These are phyloP conservation scores for Volvariella volvacea DNA, from an alignment of 1,284 basidiomycete species.

Conservation along the genomic window DNA sequence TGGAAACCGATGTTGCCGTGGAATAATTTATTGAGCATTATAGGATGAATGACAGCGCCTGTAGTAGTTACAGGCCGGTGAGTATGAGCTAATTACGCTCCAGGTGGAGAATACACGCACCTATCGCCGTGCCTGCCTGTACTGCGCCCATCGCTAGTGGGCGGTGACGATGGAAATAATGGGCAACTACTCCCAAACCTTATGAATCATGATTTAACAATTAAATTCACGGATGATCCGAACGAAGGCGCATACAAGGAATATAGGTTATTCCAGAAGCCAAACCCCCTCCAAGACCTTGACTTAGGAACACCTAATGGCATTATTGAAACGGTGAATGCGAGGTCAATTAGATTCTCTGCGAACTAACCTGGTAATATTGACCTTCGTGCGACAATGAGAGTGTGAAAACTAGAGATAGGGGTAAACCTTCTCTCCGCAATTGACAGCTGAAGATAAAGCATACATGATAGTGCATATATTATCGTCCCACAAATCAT, in stretches of 20 bases:
- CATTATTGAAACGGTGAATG: not conserved
- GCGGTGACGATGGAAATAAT: constrained; percentile 12
- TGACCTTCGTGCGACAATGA: constrained; percentile 7
- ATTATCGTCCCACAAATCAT: constrained; percentile 22
- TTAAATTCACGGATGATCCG: too few relatives aligned
- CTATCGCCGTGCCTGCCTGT: constrained; percentile 10
- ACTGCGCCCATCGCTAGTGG: constrained; percentile 13
- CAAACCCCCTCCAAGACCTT: constrained; percentile 6
- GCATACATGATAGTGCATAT: too few relatives aligned
- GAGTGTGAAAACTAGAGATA: constrained; percentile 7
- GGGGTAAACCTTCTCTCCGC: too few relatives aligned
- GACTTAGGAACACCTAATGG: constrained; percentile 7
- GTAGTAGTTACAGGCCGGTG: constrained; percentile 8
- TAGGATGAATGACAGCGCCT: constrained; percentile 2
- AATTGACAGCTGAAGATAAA: too few relatives aligned
- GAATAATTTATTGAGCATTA: constrained; percentile 16
- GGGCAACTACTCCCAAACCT: constrained; percentile 14
- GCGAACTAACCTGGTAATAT: constrained; percentile 8
- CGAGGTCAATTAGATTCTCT: not conserved
- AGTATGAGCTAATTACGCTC: constrained; percentile 10
- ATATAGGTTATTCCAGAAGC: constrained; percentile 4
- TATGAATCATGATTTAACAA: too few relatives aligned
- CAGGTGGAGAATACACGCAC: constrained; percentile 15
- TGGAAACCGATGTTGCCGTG: constrained; percentile 20
- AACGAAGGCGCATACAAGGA: constrained; percentile 5